Conservation (phyloP, 805 yeast genomes). For the Brettanomyces anomalus region DNA sequence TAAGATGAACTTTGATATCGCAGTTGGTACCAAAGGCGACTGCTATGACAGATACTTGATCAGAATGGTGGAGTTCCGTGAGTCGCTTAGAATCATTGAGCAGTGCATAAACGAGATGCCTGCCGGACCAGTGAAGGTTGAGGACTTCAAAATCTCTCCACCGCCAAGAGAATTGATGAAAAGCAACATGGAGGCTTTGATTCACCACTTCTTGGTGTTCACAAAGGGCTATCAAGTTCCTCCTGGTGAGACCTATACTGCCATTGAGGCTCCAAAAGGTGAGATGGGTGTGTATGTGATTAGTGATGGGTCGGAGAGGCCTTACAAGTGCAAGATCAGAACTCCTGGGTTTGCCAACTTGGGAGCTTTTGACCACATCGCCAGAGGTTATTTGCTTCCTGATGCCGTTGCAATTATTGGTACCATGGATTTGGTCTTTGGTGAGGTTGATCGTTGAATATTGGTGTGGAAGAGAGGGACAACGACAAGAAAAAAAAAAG, state of each 20-base stretch:
- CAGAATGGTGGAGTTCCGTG: conserved; percentile 90
- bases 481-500: background rate
- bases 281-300: conserved; percentile 89
- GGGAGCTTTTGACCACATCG: conserved; percentile 79
- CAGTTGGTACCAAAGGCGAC: conserved; percentile 84
- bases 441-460: conserved; percentile 83
- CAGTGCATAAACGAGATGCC: conserved; percentile 91
- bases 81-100: conserved; percentile 78
- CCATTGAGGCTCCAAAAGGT: conserved; percentile 92
- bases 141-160: conserved; percentile 77
- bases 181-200: conserved; percentile 87
- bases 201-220: conserved; percentile 80
- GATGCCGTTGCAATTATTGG: conserved; percentile 92
- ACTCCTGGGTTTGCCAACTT: conserved; percentile 93
- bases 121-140: conserved; percentile 84
- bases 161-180: conserved; percentile 80
- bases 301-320: conserved; percentile 83
- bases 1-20: conserved; percentile 74
- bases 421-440: conserved; percentile 91
- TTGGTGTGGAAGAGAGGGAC: too few species aligned
- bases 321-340: conserved; percentile 86
- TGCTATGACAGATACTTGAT: conserved; percentile 84
- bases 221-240: conserved; percentile 88
- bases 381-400: conserved; percentile 81
- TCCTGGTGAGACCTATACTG: conserved; percentile 84